Evolutionary conservation across 2,329 filamentous ascomycete genomes (phyloP).

Genomic region (Pleoardoris graminearum): DNA sequence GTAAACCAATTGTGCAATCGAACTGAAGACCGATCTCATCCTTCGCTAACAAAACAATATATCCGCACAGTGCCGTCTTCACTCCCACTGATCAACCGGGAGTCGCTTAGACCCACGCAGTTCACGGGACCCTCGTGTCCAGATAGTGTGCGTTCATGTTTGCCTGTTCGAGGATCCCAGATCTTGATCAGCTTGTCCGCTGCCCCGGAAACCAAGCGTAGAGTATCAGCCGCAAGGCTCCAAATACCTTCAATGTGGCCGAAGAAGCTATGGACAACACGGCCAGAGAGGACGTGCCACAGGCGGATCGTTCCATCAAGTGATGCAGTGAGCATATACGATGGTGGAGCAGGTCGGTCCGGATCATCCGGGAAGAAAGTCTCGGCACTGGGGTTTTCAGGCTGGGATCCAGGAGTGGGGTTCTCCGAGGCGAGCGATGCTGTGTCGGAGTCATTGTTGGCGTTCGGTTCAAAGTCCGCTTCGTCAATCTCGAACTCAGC

Average conservation of each 20-base stretch:
- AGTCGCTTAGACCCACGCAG: conserved; percentile 88
- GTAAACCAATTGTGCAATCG: background rate
- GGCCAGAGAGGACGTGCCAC: conserved; percentile 84
- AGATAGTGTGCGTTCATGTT: conserved; percentile 89
- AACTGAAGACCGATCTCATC: background rate
- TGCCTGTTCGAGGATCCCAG: conserved; percentile 90
- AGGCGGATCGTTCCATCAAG: conserved; percentile 89
- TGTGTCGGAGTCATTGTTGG: conserved; percentile 56
- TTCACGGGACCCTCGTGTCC: conserved; percentile 91
- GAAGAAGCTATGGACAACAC: conserved; percentile 89
- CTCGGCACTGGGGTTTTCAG: conserved; percentile 20
- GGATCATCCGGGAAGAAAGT: conserved; percentile 63
- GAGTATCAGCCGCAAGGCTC: conserved; percentile 85
- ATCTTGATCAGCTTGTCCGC: conserved; percentile 95
- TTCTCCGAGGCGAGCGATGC: conserved; percentile 40
- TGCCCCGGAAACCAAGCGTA: conserved; percentile 84
- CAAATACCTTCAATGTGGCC: conserved; percentile 96
- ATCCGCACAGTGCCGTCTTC: conserved; percentile 91
- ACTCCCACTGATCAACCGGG: conserved; percentile 84
- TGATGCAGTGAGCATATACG: conserved; percentile 91
- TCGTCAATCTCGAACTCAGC: conserved; percentile 89
- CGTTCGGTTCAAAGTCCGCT: conserved; percentile 57
- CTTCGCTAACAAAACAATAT: conserved; percentile 36
- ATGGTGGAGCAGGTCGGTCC: conserved; percentile 72
- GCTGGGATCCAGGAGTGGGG: conserved; percentile 8